A percentile compares a stretch with the other conserved stretches of the same genome.
Evolutionary conservation across 805 yeast genomes (phyloP).

Genomic region (Jamesozyma hellenica): DNA sequence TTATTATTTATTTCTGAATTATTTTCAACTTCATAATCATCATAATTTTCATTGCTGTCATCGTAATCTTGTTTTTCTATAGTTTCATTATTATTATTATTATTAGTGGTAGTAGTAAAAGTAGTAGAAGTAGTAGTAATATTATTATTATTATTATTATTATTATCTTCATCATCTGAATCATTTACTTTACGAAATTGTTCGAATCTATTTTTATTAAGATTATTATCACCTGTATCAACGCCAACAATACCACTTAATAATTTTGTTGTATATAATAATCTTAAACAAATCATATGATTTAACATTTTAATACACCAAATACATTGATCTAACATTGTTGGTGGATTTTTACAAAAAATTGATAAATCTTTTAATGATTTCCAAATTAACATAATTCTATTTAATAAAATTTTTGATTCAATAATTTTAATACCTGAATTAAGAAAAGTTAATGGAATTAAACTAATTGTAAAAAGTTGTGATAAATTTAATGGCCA

Average conservation of each 20-base stretch:
- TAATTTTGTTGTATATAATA: conserved; percentile 32
- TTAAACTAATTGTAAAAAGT: conserved; percentile 37
- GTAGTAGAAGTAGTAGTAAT: no score
- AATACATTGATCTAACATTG: conserved; percentile 50
- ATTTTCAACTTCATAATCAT: no score
- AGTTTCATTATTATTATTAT: no score
- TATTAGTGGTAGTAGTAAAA: no score
- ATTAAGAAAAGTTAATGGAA: conserved; percentile 34
- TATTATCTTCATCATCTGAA: conserved; percentile 4
- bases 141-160: not conserved
- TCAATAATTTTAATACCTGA: conserved; percentile 29
- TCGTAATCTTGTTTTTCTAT: no score
- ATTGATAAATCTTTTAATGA: conserved; percentile 14
- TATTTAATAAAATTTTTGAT: conserved; percentile 7
- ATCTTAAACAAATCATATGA: conserved; percentile 38
- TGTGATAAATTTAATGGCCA: conserved; percentile 44
- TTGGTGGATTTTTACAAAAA: conserved; percentile 28
- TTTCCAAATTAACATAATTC: conserved; percentile 16
- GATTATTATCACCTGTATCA: conserved; percentile 44
- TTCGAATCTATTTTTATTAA: conserved; percentile 38
- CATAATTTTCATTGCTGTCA: no score
- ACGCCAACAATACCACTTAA: conserved; percentile 36
- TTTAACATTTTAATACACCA: conserved; percentile 53
- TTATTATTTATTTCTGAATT: no score
- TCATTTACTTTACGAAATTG: conserved; percentile 36